Base-by-base conservation (phyloP, 2,329 filamentous ascomycete species). In the Pseudopithomyces maydicus region DNA sequence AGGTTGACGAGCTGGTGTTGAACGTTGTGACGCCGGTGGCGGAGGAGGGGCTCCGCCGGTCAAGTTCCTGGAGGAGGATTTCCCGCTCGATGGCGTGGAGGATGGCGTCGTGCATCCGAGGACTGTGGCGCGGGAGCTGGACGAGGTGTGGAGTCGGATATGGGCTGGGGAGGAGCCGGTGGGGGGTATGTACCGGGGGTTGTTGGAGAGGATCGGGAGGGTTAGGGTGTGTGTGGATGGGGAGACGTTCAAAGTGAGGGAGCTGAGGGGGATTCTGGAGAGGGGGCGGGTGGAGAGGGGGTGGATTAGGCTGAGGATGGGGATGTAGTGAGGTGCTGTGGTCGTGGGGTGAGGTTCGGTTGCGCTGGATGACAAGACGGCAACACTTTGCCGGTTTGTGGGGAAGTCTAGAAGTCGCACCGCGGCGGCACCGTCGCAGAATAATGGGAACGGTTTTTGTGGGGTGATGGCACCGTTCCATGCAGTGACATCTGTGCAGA, bases 191-290 rank as follows among this genome's bases (percentile, higher is more conserved):
- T 73, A 74, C 38, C 62, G 62, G 17, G 48, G 58, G 0, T 45
- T 75, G 39, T 57, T 75, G 2, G 66, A 72, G 52, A 63, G 62
- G 48, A 72, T 75, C 47, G 62, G 62, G 46, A 61, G 56, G 50
- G 72, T 75, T 10, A 56, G 64, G 33, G 57, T 75, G n/a, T 74
- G 69, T 55, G 57, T 75, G 4, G 63, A 71, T n/a, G 70, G 66
- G 7, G 58, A 66, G 44, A 63, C 61, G 2, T 70, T 64, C 53
- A 54, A 69, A 33, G 62, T 65, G 12, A 61, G 73, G 47, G 68
- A 70, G 29, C 56, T 75, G 38, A 57, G 65, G 6, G 59, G 63
- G n/a, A 71, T 74, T 58, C 51, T 75, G 54, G 67, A 72, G 54
- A 64, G 72, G 52, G 73, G 73, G 11, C 66, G 67, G 48, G 65